Evolutionary conservation across 495 filamentous ascomycete species (phyloP).

Genomic region (Penicillium salamii): DNA sequence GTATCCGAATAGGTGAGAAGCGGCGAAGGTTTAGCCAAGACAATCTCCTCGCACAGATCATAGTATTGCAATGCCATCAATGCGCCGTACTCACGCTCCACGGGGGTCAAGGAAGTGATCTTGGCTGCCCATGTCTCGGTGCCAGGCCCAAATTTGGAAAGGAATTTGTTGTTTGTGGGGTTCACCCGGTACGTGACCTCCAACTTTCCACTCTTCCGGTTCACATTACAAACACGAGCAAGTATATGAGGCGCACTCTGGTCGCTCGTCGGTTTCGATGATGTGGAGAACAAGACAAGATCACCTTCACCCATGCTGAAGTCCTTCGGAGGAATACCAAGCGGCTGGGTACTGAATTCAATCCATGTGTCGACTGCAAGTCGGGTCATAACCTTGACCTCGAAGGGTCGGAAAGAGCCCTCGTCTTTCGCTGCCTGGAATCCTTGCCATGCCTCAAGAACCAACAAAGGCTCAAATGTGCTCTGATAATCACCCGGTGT

Average conservation of each 20-base stretch:
- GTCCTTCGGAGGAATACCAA: constrained; percentile 65
- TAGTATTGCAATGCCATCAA: constrained; percentile 89
- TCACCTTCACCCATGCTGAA: constrained; percentile 77
- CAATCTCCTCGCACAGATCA: constrained; percentile 87
- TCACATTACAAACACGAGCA: constrained; percentile 75
- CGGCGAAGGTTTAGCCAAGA: constrained; percentile 83
- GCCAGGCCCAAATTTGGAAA: constrained; percentile 52
- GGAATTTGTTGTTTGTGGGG: constrained; percentile 52
- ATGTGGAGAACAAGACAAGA: constrained; percentile 78
- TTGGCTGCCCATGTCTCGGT: constrained; percentile 70
- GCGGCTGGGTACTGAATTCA: constrained; percentile 81
- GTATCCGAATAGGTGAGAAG: constrained; percentile 74
- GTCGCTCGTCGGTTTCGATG: constrained; percentile 59
- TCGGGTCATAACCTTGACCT: constrained; percentile 79
- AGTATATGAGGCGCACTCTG: constrained; percentile 72
- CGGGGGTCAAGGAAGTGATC: constrained; percentile 81
- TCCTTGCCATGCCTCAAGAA: constrained; percentile 93
- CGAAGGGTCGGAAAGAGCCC: constrained; percentile 69
- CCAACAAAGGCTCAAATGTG: constrained; percentile 85
- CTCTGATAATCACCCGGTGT: constrained; percentile 76
- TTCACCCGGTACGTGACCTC: constrained; percentile 85
- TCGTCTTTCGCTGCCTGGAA: constrained; percentile 90
- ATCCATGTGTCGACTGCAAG: constrained; percentile 89
- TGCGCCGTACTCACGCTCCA: constrained; percentile 93
- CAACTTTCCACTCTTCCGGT: constrained; percentile 69